phyloP scores from a whole-genome alignment of 306 rosid genomes.

The Trichosanthes cucumerina region DNA sequence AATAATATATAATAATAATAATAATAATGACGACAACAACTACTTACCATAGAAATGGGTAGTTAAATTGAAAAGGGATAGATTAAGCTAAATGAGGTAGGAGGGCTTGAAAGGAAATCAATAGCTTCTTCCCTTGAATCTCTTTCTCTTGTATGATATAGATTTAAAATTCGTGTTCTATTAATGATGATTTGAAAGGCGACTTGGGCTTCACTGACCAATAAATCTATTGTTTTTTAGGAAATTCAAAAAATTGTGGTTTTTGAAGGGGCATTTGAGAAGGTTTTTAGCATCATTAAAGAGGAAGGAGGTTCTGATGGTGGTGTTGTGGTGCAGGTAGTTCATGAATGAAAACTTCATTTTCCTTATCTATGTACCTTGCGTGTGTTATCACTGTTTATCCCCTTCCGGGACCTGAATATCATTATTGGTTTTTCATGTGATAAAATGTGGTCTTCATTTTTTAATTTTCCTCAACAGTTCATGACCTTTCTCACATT shows the following conservation, averaged over 20 bases:
- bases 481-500: not conserved
- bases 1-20: not conserved
- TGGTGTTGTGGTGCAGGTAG: conserved; percentile 97
- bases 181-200: not conserved
- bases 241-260: conserved; percentile 96
- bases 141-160: not conserved
- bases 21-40: not conserved
- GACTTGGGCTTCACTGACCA: conserved; percentile 4
- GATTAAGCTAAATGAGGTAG: not conserved
- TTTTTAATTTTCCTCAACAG: not conserved
- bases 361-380: conserved; percentile 1
- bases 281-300: conserved; percentile 76
- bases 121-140: not conserved
- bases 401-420: not conserved
- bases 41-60: not conserved
- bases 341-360: conserved; percentile 10
- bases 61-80: not conserved
- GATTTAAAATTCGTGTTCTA: not conserved
- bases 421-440: not conserved
- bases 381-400: conserved; percentile 7
- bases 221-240: conserved; percentile 26
- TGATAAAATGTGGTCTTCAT: not conserved
- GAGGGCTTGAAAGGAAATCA: not conserved
- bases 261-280: conserved; percentile 95
- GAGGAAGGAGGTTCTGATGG: conserved; percentile 98